These are phyloP conservation scores for Yamadazyma philogaea DNA, from an alignment of 805 yeast genomes.

Conservation along the genomic window DNA sequence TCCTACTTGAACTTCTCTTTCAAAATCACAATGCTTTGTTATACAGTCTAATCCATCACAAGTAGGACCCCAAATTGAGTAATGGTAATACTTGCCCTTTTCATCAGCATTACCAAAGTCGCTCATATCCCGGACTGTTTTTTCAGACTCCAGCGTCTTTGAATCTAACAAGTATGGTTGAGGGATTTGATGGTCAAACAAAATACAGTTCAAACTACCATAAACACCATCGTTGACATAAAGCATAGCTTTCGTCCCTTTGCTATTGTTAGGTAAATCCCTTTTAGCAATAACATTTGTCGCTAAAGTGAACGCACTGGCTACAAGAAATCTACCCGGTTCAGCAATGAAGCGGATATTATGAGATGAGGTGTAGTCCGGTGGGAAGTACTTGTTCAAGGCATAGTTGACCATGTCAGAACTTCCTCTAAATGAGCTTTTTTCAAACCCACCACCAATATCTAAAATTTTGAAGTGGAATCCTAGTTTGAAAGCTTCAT, in stretches of 20 bases:
- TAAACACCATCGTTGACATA: conserved; percentile 94
- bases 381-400: conserved; percentile 60
- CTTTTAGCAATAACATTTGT: conserved; percentile 85
- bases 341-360: conserved; percentile 69
- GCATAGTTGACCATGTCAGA: conserved; percentile 55
- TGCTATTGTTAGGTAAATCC: conserved; percentile 16
- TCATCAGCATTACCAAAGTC: conserved; percentile 33
- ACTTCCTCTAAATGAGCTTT: conserved; percentile 56
- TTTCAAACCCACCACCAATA: conserved; percentile 91
- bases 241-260: conserved; percentile 64
- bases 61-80: conserved; percentile 96
- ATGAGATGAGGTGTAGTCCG: conserved; percentile 20
- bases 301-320: conserved; percentile 81
- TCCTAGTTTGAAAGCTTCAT: conserved; percentile 41
- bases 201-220: conserved; percentile 90
- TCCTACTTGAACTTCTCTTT: conserved; percentile 67
- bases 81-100: conserved; percentile 31
- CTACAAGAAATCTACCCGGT: conserved; percentile 89
- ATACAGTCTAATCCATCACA: conserved; percentile 95
- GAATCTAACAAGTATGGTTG: conserved; percentile 55
- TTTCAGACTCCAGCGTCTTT: not conserved
- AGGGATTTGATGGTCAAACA: conserved; percentile 88
- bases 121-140: not conserved
- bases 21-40: conserved; percentile 48
- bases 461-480: conserved; percentile 59